These are phyloP conservation scores for Cladophialophora psammophila DNA, from an alignment of 2,329 filamentous ascomycete genomes.

Conservation along the genomic window DNA sequence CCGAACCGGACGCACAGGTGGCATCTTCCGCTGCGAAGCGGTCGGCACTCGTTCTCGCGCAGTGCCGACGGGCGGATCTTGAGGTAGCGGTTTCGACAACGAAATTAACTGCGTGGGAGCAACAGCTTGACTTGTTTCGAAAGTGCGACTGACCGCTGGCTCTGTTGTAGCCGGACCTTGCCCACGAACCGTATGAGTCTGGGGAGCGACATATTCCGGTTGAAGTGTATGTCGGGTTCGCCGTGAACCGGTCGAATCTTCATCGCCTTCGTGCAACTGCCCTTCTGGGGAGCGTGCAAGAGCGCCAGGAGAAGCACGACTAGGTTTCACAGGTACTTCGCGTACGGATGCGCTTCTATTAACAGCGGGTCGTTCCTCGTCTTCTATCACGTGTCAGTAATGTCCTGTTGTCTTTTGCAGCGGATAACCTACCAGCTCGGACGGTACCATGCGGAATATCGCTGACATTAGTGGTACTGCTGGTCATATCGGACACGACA, in stretches of 20 bases:
- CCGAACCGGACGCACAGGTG: slow-evolving; percentile 56
- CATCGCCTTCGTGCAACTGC: slow-evolving; percentile 57
- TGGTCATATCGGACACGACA: slow-evolving; percentile 95
- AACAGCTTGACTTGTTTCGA: slow-evolving; percentile 48
- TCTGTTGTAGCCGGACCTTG: slow-evolving; percentile 49
- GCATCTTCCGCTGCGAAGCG: slow-evolving; percentile 52
- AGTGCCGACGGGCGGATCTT: slow-evolving; percentile 59
- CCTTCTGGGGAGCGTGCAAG: slow-evolving; percentile 52
- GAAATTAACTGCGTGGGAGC: slow-evolving; percentile 41
- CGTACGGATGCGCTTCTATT: slow-evolving; percentile 91
- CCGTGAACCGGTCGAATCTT: slow-evolving; percentile 67
- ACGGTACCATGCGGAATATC: slow-evolving; percentile 85
- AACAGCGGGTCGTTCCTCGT: slow-evolving; percentile 68
- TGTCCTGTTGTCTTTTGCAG: slow-evolving; percentile 7
- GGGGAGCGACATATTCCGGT: slow-evolving; percentile 94
- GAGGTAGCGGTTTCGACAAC: slow-evolving; percentile 63
- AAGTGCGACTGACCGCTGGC: slow-evolving; percentile 44
- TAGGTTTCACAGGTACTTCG: slow-evolving; percentile 56
- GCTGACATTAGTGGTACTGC: slow-evolving; percentile 83
- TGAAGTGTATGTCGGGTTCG: slow-evolving; percentile 90
- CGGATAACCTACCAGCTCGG: slow-evolving; percentile 56
- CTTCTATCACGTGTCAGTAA: slow-evolving; percentile 40
- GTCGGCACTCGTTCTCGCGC: slow-evolving; percentile 27
- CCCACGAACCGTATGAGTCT: slow-evolving; percentile 82
- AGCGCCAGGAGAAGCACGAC: slow-evolving; percentile 39